These are phyloP conservation scores for Seminavis robusta DNA, from an alignment of 108 stramenopile genomes.

Conservation along the genomic window DNA sequence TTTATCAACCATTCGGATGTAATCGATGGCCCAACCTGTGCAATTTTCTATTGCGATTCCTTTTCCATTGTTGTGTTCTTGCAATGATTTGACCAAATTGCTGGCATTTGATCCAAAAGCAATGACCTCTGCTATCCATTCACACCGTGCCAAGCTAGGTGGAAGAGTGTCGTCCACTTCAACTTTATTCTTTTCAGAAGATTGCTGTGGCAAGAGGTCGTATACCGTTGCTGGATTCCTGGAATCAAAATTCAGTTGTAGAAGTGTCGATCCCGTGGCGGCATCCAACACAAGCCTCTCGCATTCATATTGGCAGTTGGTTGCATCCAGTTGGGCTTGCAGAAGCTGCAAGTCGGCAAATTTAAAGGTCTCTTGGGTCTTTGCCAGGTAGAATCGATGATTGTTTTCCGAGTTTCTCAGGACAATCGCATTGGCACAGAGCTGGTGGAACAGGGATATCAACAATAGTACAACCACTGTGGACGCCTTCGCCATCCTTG, in stretches of 20 bases:
- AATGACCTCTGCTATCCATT: constrained; percentile 47
- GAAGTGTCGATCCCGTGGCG: constrained; percentile 32
- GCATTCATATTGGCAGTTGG: constrained; percentile 4
- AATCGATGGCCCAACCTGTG: constrained; percentile 31
- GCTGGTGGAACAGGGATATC: too few relatives aligned
- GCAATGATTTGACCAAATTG: constrained; percentile 31
- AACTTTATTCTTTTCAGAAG: too few relatives aligned
- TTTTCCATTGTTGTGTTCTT: neutral
- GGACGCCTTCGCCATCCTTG: too few relatives aligned
- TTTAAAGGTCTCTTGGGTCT: constrained; percentile 68
- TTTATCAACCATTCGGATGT: constrained; percentile 15
- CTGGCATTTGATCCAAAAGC: constrained; percentile 21
- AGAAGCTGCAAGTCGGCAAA: constrained; percentile 56
- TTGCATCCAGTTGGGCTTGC: constrained; percentile 30
- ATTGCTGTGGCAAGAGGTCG: too few relatives aligned
- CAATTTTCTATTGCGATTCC: too few relatives aligned
- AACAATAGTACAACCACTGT: too few relatives aligned
- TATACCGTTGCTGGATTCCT: neutral
- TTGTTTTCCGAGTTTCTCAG: too few relatives aligned
- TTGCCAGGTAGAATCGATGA: constrained; percentile 42
- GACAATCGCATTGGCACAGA: too few relatives aligned
- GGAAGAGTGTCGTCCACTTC: too few relatives aligned
- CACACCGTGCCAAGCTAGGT: constrained; percentile 34
- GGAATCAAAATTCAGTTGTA: constrained; percentile 16
- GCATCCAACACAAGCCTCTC: constrained; percentile 25